phyloP scores from a whole-genome alignment of 225 moss, liverwort and hornwort species.

The Straminergon stramineum region DNA sequence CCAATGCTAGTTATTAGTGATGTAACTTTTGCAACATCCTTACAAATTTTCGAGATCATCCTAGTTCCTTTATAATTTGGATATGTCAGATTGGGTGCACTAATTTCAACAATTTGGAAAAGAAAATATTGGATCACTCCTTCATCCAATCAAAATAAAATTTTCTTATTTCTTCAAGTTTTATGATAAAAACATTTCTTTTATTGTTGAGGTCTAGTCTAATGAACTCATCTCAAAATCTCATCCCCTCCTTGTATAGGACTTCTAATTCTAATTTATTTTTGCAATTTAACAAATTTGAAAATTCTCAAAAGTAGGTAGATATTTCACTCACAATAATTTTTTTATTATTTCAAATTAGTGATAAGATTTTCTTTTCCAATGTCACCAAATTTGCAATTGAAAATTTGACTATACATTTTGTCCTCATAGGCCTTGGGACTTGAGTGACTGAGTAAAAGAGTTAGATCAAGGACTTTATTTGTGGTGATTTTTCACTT shows the following conservation, averaged over 20 bases:
- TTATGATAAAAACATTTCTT: background rate
- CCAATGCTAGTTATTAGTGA: fast-evolving
- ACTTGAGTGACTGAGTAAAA: background rate
- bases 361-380: background rate
- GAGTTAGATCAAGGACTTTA: background rate
- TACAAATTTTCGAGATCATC: background rate
- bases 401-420: background rate
- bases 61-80: background rate
- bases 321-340: background rate
- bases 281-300: background rate
- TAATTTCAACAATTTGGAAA: background rate
- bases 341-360: background rate
- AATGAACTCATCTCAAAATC: no score
- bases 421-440: background rate
- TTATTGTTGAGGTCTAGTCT: background rate
- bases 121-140: background rate
- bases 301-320: background rate
- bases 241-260: background rate
- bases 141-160: background rate
- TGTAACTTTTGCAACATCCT: background rate
- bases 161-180: background rate
- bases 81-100: fast-evolving
- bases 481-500: background rate
- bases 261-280: background rate
- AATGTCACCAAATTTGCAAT: background rate